Conservation (phyloP, 2,329 filamentous ascomycete species). For the Huntiella savannae region DNA sequence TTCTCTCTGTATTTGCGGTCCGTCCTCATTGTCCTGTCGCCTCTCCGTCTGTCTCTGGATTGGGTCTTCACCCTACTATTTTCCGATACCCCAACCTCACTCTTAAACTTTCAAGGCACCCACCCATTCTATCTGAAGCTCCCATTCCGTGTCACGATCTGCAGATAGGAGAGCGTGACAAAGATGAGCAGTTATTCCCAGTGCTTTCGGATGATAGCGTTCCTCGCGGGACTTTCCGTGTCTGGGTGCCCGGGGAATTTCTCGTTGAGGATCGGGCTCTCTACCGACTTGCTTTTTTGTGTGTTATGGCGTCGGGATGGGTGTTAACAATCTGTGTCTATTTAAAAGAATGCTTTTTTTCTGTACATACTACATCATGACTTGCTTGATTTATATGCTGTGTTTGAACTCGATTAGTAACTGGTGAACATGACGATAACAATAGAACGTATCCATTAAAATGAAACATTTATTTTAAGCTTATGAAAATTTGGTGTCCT, state of each 20-base stretch:
- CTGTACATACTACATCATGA: not conserved
- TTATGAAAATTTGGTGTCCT: not conserved
- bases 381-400: not conserved
- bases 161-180: not conserved
- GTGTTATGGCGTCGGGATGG: not conserved
- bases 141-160: not conserved
- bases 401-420: too few relatives aligned
- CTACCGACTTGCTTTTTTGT: conserved; percentile 4
- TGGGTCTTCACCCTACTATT: not conserved
- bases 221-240: conserved; percentile 1
- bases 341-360: conserved; percentile 2
- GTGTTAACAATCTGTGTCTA: conserved; percentile 2
- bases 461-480: not conserved
- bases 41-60: not conserved
- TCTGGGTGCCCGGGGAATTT: conserved; percentile 1
- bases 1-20: not conserved
- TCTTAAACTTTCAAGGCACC: not conserved
- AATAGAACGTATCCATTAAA: not conserved
- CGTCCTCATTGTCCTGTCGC: not conserved
- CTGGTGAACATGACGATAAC: not conserved
- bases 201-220: not conserved
- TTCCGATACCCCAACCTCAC: not conserved
- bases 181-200: conserved; percentile 2
- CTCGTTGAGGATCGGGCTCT: not conserved
- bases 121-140: not conserved